phyloP scores from a whole-genome alignment of 306 rosid species.

The Acacia crassicarpa region DNA sequence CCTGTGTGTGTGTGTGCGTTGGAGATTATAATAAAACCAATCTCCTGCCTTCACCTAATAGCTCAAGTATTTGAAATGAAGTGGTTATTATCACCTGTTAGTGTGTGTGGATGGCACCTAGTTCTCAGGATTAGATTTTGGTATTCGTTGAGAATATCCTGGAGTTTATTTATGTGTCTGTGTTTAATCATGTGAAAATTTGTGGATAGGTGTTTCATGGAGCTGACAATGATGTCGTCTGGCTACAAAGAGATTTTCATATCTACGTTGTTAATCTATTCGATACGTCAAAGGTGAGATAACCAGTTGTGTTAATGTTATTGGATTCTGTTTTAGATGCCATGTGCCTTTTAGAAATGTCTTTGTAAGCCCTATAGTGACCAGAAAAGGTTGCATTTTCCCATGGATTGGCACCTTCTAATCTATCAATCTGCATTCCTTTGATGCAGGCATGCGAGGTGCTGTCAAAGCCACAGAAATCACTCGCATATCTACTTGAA shows the following conservation, averaged over 20 bases:
- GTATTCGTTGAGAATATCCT: background rate
- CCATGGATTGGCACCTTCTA: conserved; percentile 17
- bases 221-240: conserved; percentile 85
- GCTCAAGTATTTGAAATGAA: background rate
- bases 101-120: background rate
- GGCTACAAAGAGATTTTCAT: conserved; percentile 97
- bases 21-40: background rate
- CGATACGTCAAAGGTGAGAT: conserved; percentile 85
- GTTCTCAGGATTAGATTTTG: conserved; percentile 11
- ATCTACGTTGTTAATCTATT: conserved; percentile 82
- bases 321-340: conserved; percentile 12
- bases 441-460: conserved; percentile 88
- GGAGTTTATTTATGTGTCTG: conserved; percentile 3
- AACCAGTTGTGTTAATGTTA: conserved; percentile 12
- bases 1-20: background rate
- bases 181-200: conserved; percentile 21
- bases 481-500: conserved; percentile 92
- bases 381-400: conserved; percentile 17
- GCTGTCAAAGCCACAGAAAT: conserved; percentile 84
- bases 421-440: conserved; percentile 16
- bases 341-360: background rate
- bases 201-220: conserved; percentile 91
- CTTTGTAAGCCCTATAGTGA: conserved; percentile 10
- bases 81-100: background rate
- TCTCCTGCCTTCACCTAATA: background rate